phyloP scores from a whole-genome alignment of 192 early-diverging fungal genomes.

The Coemansia sp. region DNA sequence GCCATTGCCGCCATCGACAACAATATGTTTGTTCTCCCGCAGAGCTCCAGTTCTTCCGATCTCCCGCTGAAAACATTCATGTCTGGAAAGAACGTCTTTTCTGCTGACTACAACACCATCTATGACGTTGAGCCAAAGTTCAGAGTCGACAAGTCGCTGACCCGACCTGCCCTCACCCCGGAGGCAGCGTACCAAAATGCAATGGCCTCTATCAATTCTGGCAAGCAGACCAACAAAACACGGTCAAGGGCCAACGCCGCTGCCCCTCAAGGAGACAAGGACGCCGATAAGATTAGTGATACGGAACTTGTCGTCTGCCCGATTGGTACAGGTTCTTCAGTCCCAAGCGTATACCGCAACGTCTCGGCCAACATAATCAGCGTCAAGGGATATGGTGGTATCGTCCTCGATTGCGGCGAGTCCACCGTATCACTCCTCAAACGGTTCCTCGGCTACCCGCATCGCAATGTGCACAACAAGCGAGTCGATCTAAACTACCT shows the following conservation, averaged over 20 bases:
- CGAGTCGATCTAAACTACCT: slow-evolving; percentile 40
- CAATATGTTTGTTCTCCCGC: slow-evolving; percentile 70
- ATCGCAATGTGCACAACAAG: slow-evolving; percentile 42
- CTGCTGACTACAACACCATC: background rate
- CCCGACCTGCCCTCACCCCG: slow-evolving; percentile 24
- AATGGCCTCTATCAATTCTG: background rate
- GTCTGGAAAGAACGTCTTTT: slow-evolving; percentile 18
- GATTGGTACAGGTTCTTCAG: slow-evolving; percentile 88
- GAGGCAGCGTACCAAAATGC: slow-evolving; percentile 26
- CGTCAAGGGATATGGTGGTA: slow-evolving; percentile 59
- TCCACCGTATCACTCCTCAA: slow-evolving; percentile 82
- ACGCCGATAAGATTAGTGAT: background rate
- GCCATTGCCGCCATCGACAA: slow-evolving; percentile 67
- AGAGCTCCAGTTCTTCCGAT: slow-evolving; percentile 53
- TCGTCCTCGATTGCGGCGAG: slow-evolving; percentile 90
- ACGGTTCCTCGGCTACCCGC: slow-evolving; percentile 63
- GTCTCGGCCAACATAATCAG: slow-evolving; percentile 81
- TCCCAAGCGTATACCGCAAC: slow-evolving; percentile 90
- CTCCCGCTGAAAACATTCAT: slow-evolving; percentile 45
- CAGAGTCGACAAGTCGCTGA: slow-evolving; percentile 51
- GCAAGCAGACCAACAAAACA: background rate
- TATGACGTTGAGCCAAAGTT: slow-evolving; percentile 66
- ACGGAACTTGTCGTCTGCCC: slow-evolving; percentile 56
- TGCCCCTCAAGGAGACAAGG: background rate
- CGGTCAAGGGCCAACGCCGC: background rate